These are phyloP conservation scores for Colletotrichum cuscutae DNA, from an alignment of 2,329 filamentous ascomycete species.

Conservation along the genomic window DNA sequence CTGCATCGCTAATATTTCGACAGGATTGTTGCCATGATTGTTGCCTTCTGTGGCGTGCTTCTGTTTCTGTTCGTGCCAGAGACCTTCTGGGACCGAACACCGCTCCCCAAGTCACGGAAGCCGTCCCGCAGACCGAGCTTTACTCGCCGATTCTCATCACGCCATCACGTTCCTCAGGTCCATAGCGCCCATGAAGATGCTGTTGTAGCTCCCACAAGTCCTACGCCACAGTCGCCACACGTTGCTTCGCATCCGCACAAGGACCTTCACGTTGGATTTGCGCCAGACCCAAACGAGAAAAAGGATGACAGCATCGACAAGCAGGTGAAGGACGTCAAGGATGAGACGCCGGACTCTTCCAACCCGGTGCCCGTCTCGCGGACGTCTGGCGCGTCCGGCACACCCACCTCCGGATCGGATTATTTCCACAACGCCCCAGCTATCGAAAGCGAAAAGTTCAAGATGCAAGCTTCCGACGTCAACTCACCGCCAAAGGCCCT, in stretches of 20 bases:
- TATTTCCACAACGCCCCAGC: constrained; percentile 43
- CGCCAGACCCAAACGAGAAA: constrained; percentile 22
- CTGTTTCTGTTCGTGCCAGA: constrained; percentile 94
- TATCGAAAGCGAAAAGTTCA: constrained; percentile 54
- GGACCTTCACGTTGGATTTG: constrained; percentile 47
- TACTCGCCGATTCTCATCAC: constrained; percentile 59
- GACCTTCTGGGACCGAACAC: constrained; percentile 93
- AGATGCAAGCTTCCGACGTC: constrained; percentile 46
- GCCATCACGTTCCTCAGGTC: constrained; percentile 8
- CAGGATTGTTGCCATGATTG: constrained; percentile 85
- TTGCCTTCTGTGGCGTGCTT: constrained; percentile 74
- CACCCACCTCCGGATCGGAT: constrained; percentile 36
- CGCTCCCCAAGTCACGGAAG: constrained; percentile 54
- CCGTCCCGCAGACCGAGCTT: constrained; percentile 55
- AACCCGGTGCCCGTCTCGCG: not conserved
- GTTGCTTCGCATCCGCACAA: constrained; percentile 38
- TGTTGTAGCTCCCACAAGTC: not conserved
- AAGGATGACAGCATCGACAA: not conserved
- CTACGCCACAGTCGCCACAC: not conserved
- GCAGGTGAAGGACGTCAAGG: constrained; percentile 6
- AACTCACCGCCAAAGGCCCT: constrained; percentile 42
- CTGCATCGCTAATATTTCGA: constrained; percentile 37
- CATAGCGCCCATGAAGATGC: not conserved
- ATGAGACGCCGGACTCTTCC: not conserved
- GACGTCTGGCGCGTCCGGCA: constrained; percentile 28